Percentiles rank a stretch among this genome's conserved stretches.
Evolutionary conservation across 805 yeast species (phyloP).

Genomic region (Cyberlindnera lachancei): DNA sequence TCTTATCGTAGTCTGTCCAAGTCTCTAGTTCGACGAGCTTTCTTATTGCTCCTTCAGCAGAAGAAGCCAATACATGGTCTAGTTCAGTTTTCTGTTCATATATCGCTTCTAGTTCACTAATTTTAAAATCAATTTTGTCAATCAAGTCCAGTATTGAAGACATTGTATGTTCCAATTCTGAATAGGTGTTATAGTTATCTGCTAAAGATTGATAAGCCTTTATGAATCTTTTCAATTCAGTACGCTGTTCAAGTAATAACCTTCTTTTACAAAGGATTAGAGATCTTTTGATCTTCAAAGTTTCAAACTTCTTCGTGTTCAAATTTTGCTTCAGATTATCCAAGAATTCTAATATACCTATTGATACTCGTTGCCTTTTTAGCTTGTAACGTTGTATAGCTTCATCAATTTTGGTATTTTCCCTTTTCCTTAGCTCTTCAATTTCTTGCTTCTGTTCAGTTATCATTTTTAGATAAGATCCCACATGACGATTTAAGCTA

Average conservation of each 20-base stretch:
- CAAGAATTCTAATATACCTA: slow-evolving; percentile 34
- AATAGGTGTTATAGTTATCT: too few relatives aligned
- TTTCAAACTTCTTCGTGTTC: slow-evolving; percentile 36
- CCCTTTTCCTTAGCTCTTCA: slow-evolving; percentile 55
- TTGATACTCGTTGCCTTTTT: slow-evolving; percentile 32
- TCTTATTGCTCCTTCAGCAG: slow-evolving; percentile 37
- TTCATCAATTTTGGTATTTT: slow-evolving; percentile 33
- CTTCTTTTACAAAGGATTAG: slow-evolving; percentile 31
- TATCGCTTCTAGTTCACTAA: slow-evolving; percentile 43
- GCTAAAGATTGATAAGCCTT: slow-evolving; percentile 16
- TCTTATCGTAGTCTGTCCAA: slow-evolving; percentile 44
- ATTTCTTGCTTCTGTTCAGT: slow-evolving; percentile 74
- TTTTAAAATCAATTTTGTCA: slow-evolving; percentile 33
- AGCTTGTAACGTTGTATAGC: slow-evolving; percentile 29
- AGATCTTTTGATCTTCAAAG: slow-evolving; percentile 33
- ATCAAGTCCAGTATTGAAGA: slow-evolving; percentile 28
- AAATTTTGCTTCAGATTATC: slow-evolving; percentile 34
- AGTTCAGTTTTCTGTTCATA: slow-evolving; percentile 43
- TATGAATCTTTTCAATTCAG: slow-evolving; percentile 27
- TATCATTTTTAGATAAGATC: slow-evolving; percentile 77
- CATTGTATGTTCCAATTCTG: slow-evolving; percentile 19
- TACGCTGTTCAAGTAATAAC: slow-evolving; percentile 33
- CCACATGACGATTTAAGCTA: slow-evolving; percentile 74
- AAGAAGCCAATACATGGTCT: slow-evolving; percentile 41
- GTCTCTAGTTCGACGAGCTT: slow-evolving; percentile 44